Base-by-base conservation (phyloP, 768 basidiomycete genomes). In the Exidia glandulosa region DNA sequence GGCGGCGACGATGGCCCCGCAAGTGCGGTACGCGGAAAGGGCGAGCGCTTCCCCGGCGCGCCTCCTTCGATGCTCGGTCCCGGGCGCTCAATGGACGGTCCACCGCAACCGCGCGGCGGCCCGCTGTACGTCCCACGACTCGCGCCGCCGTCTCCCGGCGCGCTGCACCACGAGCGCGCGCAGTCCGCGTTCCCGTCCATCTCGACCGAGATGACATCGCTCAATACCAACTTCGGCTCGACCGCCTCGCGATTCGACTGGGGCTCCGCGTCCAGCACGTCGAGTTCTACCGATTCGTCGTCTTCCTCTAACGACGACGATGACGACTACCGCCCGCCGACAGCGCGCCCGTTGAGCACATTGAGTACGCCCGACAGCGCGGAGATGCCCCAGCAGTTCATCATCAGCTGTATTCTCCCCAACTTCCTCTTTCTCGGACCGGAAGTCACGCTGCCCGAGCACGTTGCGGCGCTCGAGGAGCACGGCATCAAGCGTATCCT, bases 381-480 rank as follows among this genome's bases (percentile, higher is more conserved):
- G 25, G 50, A 54, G 50, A 54, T 54, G 25, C 70, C 50, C 7
- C 16, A 14, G 30, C 50, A 70, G 3, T 97, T 96, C 69, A 75
- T 78, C n/a, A 83, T 96, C 36, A 95, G 93, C 16, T 89, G 88
- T 23, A 96, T 98, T 64, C 76, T 98, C 2, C 94, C 94, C 2
- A 81, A 84, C 60, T 96, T 96, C 73, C 75, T 98, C 30, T 98
- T 83, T 72, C 80, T 97, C 32, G 95, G 94, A 1, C 91, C 94
- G 0, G 95, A 98, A 71, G 77, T 90, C 30, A 86, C 86, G 3
- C 72, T 76, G 12, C 76, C 78, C 57, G 86, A 85, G 63, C 90
- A 97, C 66, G 87, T 92, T 19, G 76, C 81, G 25, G 84, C 87
- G 72, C 74, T 97, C 52, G 77, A 83, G 62, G 74, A 76, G 0